Evolutionary conservation across 495 filamentous ascomycete genomes (phyloP).

Genomic region (Cryomyces antarcticus): DNA sequence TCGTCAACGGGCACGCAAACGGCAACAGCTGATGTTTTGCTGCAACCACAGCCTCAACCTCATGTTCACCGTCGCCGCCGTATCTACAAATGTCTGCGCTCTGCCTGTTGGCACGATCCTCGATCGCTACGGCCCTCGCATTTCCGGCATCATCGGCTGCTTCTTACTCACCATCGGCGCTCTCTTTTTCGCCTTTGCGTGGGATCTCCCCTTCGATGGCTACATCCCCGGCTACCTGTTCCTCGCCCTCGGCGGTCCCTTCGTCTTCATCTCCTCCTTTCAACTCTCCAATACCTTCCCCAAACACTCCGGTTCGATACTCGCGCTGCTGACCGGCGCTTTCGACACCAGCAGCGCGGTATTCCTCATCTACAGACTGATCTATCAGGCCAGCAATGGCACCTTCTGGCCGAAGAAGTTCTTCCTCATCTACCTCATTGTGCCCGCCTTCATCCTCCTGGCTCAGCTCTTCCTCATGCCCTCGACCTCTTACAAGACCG

Average conservation of each 20-base stretch:
- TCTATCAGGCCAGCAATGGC: constrained; percentile 42
- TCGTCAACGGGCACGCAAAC: background rate
- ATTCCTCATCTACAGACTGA: constrained; percentile 65
- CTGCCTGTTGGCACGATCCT: constrained; percentile 72
- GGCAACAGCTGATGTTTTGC: background rate
- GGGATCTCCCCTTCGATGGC: constrained; percentile 41
- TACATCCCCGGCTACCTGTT: constrained; percentile 67
- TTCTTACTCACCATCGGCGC: constrained; percentile 49
- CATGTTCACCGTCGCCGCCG: constrained; percentile 22
- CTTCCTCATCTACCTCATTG: constrained; percentile 56
- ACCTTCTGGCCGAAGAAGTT: constrained; percentile 45
- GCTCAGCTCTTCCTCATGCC: constrained; percentile 64
- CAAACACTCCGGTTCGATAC: constrained; percentile 60
- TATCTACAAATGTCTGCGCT: constrained; percentile 65
- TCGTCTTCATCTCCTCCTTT: constrained; percentile 78
- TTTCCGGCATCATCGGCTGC: constrained; percentile 54
- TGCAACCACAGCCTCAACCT: constrained; percentile 11
- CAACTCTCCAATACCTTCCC: constrained; percentile 89
- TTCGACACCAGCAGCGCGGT: constrained; percentile 81
- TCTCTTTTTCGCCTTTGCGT: constrained; percentile 49
- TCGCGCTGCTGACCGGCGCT: constrained; percentile 70
- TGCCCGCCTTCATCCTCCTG: constrained; percentile 48
- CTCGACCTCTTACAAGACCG: constrained; percentile 63
- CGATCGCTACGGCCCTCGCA: constrained; percentile 61
- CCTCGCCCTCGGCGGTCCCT: constrained; percentile 69